These are phyloP conservation scores for Tetraselmis striata DNA, from an alignment of 139 green algal genomes.

Conservation along the genomic window DNA sequence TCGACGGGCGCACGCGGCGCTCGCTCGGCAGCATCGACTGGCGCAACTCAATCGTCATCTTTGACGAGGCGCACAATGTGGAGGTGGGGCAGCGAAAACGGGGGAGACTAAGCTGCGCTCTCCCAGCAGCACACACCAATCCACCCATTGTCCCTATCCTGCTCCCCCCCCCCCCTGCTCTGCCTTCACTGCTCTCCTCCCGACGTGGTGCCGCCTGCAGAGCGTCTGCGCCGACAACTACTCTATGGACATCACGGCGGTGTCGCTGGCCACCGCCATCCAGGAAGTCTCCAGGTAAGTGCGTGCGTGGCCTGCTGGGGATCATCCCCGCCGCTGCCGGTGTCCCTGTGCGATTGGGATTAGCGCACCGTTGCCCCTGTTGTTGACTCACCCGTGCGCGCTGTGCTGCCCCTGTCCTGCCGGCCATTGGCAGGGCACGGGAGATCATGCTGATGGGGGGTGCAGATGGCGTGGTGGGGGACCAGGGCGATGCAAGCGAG, in stretches of 20 bases:
- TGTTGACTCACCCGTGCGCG: no score
- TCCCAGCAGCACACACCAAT: no score
- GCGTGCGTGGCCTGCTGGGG: neutral
- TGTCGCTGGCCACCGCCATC: conserved; percentile 49
- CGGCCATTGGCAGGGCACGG: neutral
- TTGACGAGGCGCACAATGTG: conserved; percentile 97
- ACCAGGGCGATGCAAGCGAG: no score
- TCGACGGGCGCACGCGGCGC: conserved; percentile 27
- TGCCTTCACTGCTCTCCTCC: no score
- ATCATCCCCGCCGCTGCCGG: neutral
- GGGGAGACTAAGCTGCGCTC: no score
- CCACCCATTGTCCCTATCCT: no score
- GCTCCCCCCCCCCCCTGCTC: no score
- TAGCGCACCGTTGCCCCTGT: no score
- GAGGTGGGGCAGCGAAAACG: conserved; percentile 55
- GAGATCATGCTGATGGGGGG: neutral
- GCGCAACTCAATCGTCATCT: conserved; percentile 76
- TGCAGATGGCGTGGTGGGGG: no score
- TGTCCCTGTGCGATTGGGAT: no score
- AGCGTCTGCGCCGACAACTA: conserved; percentile 70
- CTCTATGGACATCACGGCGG: conserved; percentile 76
- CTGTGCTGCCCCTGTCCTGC: no score
- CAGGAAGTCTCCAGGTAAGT: conserved; percentile 38
- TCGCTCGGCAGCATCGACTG: conserved; percentile 40
- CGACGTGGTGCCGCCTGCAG: conserved; percentile 25